These are phyloP conservation scores for Umbelopsis sp. DNA, from an alignment of 192 early-diverging fungal species.

Conservation along the genomic window DNA sequence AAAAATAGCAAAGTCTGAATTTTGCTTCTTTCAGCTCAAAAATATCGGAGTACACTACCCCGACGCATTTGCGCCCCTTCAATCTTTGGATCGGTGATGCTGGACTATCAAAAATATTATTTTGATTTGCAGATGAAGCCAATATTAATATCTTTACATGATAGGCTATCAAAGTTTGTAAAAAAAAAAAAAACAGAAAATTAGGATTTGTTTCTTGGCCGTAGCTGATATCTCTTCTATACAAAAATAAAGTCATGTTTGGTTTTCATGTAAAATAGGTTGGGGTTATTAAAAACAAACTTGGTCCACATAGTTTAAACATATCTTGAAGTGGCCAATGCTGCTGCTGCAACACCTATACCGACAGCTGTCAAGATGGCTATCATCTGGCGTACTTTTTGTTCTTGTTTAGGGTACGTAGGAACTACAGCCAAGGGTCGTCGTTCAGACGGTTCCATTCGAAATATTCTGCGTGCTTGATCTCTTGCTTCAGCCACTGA, in stretches of 20 bases:
- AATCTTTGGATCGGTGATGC: too few relatives aligned
- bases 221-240: too few relatives aligned
- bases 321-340: background rate
- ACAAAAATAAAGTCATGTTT: too few relatives aligned
- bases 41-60: too few relatives aligned
- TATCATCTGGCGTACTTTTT: background rate
- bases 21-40: background rate
- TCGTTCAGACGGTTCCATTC: constrained; percentile 10
- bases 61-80: too few relatives aligned
- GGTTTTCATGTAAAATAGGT: too few relatives aligned
- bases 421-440: background rate
- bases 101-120: too few relatives aligned
- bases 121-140: too few relatives aligned
- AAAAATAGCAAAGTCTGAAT: background rate
- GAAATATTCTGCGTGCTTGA: constrained; percentile 2
- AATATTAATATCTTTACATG: too few relatives aligned
- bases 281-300: background rate
- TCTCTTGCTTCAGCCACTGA: background rate
- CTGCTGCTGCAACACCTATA: constrained; percentile 1
- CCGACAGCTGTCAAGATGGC: background rate
- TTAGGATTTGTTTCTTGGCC: too few relatives aligned
- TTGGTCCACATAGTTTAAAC: background rate
- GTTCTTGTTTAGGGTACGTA: background rate
- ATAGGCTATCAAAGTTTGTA: too few relatives aligned
- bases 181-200: too few relatives aligned